Conservation (phyloP, 1,139 yeast genomes). For the Lodderomyces metapsilosis region DNA sequence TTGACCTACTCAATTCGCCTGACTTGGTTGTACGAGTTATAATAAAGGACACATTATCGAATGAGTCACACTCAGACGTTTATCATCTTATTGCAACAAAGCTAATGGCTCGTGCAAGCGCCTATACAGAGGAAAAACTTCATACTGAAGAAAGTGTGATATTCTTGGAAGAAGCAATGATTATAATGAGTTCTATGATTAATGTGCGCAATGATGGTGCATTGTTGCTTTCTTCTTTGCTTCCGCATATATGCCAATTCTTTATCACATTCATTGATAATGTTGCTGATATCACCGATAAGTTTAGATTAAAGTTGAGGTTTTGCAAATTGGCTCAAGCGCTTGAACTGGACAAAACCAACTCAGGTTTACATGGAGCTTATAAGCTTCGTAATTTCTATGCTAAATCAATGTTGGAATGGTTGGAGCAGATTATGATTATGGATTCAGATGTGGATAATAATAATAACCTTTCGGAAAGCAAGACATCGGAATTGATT, state of each 20-base stretch:
- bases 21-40: constrained; percentile 51
- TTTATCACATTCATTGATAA: constrained; percentile 33
- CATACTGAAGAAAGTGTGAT: constrained; percentile 32
- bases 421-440: constrained; percentile 63
- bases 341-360: constrained; percentile 42
- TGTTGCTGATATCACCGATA: constrained; percentile 35
- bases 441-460: constrained; percentile 20
- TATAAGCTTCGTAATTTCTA: constrained; percentile 57
- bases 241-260: constrained; percentile 32
- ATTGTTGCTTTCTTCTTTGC: constrained; percentile 32
- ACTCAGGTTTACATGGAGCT: constrained; percentile 53
- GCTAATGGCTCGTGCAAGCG: constrained; percentile 25
- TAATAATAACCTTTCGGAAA: constrained; percentile 9
- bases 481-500: constrained; percentile 42
- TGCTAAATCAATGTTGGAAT: constrained; percentile 59
- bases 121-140: constrained; percentile 25
- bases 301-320: constrained; percentile 53
- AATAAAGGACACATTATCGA: constrained; percentile 43
- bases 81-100: constrained; percentile 37
- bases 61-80: constrained; percentile 48
- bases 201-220: constrained; percentile 37
- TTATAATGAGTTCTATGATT: constrained; percentile 40
- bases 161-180: constrained; percentile 40
- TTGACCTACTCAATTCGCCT: constrained; percentile 45
- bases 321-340: constrained; percentile 55